These are phyloP conservation scores for Rhododendron ferrugineum DNA, from an alignment of 148 eudicot genomes.

Conservation along the genomic window DNA sequence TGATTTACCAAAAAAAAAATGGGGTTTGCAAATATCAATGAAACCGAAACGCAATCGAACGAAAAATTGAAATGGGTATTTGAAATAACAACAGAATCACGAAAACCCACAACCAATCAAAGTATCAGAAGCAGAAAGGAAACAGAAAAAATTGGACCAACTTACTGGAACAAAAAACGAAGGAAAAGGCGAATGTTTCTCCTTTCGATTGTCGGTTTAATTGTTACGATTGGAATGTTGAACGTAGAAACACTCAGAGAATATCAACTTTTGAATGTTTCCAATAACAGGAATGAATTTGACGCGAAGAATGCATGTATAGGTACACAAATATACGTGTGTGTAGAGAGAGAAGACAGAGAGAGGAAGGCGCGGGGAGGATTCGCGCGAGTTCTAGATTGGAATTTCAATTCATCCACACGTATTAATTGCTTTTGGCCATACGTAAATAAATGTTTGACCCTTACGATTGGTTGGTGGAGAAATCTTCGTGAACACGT, in stretches of 20 bases:
- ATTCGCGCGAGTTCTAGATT: background rate
- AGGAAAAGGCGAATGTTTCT: background rate
- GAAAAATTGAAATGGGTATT: background rate
- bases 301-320: slow-evolving; percentile 1
- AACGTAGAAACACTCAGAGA: background rate
- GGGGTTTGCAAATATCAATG: background rate
- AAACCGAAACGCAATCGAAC: background rate
- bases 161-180: slow-evolving; percentile 3
- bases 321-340: too few relatives aligned
- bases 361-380: background rate
- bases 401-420: background rate
- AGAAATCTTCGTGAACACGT: background rate
- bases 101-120: slow-evolving; percentile 9
- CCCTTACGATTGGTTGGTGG: background rate
- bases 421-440: background rate
- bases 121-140: background rate
- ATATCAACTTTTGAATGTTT: background rate
- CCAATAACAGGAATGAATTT: background rate
- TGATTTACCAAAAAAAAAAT: too few relatives aligned
- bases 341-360: background rate
- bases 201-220: background rate
- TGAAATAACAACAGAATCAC: background rate
- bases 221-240: background rate
- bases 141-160: background rate
- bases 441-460: background rate